phyloP scores from a whole-genome alignment of 1,284 basidiomycete species.

The Cystobasidium pallidum region DNA sequence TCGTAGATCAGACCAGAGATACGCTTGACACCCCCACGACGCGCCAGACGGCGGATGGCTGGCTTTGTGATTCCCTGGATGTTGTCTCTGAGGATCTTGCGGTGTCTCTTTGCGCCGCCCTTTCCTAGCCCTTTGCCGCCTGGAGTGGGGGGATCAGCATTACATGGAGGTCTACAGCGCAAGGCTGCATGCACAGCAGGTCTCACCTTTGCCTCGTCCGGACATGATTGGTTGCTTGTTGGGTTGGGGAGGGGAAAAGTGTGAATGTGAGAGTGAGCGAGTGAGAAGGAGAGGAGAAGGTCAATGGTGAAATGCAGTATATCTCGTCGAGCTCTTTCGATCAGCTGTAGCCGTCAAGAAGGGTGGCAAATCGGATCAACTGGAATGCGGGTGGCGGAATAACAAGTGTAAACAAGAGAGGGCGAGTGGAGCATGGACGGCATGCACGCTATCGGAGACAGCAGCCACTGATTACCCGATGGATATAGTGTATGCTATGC shows the following conservation, averaged over 20 bases:
- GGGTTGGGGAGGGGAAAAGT: background rate
- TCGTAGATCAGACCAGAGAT: slow-evolving; percentile 91
- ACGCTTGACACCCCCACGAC: slow-evolving; percentile 94
- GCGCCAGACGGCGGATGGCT: slow-evolving; percentile 88
- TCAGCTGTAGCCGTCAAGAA: too few species aligned
- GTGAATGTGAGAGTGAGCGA: background rate
- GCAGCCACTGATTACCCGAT: too few species aligned
- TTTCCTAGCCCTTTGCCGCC: slow-evolving; percentile 76
- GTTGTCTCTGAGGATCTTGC: slow-evolving; percentile 65
- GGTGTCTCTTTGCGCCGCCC: slow-evolving; percentile 80
- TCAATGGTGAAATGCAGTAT: background rate
- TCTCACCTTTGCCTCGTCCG: slow-evolving; percentile 69
- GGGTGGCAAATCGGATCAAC: slow-evolving; percentile 3
- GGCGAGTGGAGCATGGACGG: too few species aligned
- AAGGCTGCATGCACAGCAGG: too few species aligned
- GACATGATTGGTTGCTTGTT: slow-evolving; percentile 63
- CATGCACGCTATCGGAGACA: too few species aligned
- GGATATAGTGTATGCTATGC: too few species aligned
- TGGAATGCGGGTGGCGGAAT: too few species aligned
- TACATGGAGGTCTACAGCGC: too few species aligned
- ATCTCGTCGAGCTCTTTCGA: background rate
- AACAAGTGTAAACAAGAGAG: too few species aligned
- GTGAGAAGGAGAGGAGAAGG: background rate
- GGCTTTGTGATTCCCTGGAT: slow-evolving; percentile 87
- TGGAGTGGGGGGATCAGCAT: slow-evolving; percentile 53